phyloP scores from a whole-genome alignment of 192 early-diverging fungal genomes.

The Chytriomyces sp. region DNA sequence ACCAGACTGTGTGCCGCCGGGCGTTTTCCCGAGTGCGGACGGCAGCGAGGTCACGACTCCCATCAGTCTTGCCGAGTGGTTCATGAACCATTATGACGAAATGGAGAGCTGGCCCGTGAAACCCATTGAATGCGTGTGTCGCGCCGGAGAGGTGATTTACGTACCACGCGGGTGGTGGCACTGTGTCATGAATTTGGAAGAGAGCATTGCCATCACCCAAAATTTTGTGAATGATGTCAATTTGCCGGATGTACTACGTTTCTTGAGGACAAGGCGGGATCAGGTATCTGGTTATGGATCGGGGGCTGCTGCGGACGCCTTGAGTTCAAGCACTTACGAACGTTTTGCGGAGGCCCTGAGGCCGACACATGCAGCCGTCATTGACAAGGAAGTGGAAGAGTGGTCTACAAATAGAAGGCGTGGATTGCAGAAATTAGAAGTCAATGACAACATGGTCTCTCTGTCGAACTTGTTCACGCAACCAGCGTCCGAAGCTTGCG shows the following conservation, averaged over 20 bases:
- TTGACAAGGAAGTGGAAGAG: neutral
- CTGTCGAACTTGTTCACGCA: neutral
- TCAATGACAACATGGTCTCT: neutral
- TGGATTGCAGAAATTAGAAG: neutral
- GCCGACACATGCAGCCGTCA: neutral
- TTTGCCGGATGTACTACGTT: slow-evolving; percentile 51
- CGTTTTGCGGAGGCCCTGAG: slow-evolving; percentile 1
- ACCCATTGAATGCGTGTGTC: slow-evolving; percentile 64
- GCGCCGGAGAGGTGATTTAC: slow-evolving; percentile 70
- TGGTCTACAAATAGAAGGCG: neutral
- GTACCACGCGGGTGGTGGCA: slow-evolving; percentile 78
- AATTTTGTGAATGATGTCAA: slow-evolving; percentile 70
- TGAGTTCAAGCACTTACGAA: neutral
- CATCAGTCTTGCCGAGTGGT: slow-evolving; percentile 70
- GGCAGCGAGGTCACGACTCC: slow-evolving; percentile 73
- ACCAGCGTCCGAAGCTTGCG: too few relatives aligned
- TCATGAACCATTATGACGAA: slow-evolving; percentile 61
- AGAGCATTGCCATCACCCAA: slow-evolving; percentile 71
- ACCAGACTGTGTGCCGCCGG: slow-evolving; percentile 66
- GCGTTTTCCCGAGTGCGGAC: slow-evolving; percentile 66
- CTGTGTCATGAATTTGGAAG: slow-evolving; percentile 70
- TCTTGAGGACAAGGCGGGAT: slow-evolving; percentile 49
- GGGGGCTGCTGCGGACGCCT: neutral
- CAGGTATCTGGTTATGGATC: slow-evolving; percentile 53
- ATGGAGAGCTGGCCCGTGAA: slow-evolving; percentile 40